These are phyloP conservation scores for Thermomucor indicae-seudaticae DNA, from an alignment of 371 early-diverging fungal genomes.

Conservation along the genomic window DNA sequence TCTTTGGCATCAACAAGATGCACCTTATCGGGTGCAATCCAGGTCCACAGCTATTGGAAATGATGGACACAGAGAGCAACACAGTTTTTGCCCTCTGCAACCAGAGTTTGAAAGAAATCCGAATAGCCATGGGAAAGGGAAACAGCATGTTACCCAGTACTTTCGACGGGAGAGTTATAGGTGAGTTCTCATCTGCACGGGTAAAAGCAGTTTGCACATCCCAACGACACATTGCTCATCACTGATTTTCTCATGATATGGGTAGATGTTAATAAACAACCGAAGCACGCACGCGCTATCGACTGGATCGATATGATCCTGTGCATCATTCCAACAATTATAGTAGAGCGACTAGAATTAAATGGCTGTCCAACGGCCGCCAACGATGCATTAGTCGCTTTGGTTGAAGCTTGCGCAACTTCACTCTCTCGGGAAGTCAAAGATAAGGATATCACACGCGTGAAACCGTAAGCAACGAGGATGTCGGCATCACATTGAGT, in stretches of 20 bases:
- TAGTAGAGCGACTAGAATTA: neutral
- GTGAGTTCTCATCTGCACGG: too few relatives aligned
- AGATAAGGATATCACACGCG: neutral
- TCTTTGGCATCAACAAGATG: conserved; percentile 5
- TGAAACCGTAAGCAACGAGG: neutral
- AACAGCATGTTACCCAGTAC: neutral
- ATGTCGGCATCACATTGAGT: neutral
- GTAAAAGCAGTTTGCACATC: too few relatives aligned
- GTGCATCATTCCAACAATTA: neutral
- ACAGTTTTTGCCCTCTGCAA: neutral
- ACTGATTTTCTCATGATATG: neutral
- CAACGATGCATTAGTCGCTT: neutral
- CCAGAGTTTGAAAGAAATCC: neutral
- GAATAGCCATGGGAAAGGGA: neutral
- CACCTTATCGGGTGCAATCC: conserved; percentile 1
- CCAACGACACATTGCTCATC: neutral
- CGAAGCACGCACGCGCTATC: conserved; percentile 1
- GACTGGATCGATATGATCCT: conserved; percentile 1
- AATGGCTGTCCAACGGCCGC: neutral
- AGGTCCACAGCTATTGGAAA: neutral
- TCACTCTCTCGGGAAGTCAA: neutral
- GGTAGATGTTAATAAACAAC: neutral
- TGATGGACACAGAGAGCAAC: neutral
- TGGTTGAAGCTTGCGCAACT: neutral
- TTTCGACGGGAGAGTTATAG: conserved; percentile 1